These are phyloP conservation scores for Plasmodium billcollinsi DNA, from an alignment of 169 alveolate species.

Conservation along the genomic window DNA sequence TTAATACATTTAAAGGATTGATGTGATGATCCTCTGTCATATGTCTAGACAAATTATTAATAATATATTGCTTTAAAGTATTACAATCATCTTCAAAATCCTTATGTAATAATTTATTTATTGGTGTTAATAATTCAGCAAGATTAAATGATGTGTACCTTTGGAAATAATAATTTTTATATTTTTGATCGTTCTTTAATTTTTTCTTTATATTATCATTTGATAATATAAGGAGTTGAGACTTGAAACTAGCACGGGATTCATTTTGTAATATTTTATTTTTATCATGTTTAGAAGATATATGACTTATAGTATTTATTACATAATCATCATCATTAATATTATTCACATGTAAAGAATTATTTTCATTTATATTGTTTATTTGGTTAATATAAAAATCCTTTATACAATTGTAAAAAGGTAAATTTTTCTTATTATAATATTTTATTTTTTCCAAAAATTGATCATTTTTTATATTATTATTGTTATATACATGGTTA, in stretches of 20 bases:
- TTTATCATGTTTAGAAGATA: too few relatives aligned
- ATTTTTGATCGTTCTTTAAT: slow-evolving; percentile 12
- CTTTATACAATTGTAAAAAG: slow-evolving; percentile 27
- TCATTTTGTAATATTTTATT: too few relatives aligned
- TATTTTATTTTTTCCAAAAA: background rate
- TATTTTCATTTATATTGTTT: slow-evolving; percentile 1
- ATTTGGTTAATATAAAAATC: slow-evolving; percentile 10
- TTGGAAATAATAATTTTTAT: slow-evolving; percentile 27
- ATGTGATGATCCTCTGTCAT: slow-evolving; percentile 37
- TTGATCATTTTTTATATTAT: background rate
- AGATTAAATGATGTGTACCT: slow-evolving; percentile 16
- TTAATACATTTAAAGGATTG: slow-evolving; percentile 8
- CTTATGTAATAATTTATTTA: slow-evolving; percentile 11
- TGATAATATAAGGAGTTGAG: background rate
- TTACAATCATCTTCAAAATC: slow-evolving; percentile 37
- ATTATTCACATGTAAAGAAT: background rate
- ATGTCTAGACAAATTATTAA: slow-evolving; percentile 30
- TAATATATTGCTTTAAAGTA: slow-evolving; percentile 17
- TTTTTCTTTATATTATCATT: slow-evolving; percentile 18
- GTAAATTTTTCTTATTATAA: slow-evolving; percentile 11
- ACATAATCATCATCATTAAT: background rate
- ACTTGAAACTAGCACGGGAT: too few relatives aligned
- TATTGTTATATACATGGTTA: background rate
- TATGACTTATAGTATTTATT: background rate
- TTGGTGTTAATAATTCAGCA: slow-evolving; percentile 50